Evolutionary conservation across 768 basidiomycete genomes (phyloP), one percentile per base, ranked within the genome.

Genomic region (Hypholoma fasciculare): DNA sequence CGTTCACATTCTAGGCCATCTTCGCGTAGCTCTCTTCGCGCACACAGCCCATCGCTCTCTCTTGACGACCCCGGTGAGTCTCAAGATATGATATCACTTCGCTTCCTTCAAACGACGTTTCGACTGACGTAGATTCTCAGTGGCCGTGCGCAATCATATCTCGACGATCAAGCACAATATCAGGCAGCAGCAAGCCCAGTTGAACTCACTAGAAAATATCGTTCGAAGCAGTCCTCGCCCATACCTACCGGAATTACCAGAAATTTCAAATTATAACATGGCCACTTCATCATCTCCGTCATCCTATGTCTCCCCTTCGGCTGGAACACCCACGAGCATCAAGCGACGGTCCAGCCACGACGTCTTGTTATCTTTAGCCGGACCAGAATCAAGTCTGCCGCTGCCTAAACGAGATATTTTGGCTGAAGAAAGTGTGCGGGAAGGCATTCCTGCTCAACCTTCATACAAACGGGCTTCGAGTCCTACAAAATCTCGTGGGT

Each of bases 121-220:
- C 26, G 57, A 42, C 46, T 63, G 56, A 65, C 49, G 50, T 38
- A 50, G 49, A 47, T 48, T 56, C 44, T 54, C 58, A 93, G 91
- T 92, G 67, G 82, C 85, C 61, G 78, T 92, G 53, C 84, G 91
- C 56, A 86, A 84, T 64, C 90, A 92, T 59, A 87, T 93, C 74
- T 90, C 89, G 63, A 87, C 86, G 40, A 74, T 93, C 67, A 92
- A 88, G 73, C 91, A 93, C 69, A 84, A 80, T 68, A 93, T 93
- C 65, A 77, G 91, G 60, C 90, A 92, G 65, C 89, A 93, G 67
- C 89, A 92, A 76, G 90, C 90, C 17, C 89, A 92, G 64, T 71
- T 92, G 37, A 82, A 87, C 63, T 78, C 67, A 39, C 81, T 92
- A 52, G 91, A 93, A 70, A 89, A 78, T 66, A 78, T 82, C 53